phyloP scores from a whole-genome alignment of 148 eudicot genomes.

The Vaccinium corymbosum region DNA sequence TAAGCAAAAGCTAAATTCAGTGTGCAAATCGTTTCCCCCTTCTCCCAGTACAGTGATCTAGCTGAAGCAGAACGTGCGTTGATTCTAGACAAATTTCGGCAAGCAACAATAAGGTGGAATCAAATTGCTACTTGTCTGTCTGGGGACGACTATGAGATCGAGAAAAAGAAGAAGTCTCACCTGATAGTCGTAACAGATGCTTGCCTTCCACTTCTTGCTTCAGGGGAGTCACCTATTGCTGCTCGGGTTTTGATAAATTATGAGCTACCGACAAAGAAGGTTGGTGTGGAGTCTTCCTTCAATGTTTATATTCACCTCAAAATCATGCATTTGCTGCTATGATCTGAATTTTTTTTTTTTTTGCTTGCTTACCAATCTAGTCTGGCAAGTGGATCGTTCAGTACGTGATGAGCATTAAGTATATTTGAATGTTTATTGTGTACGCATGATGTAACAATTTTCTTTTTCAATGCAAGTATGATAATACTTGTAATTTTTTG shows the following conservation, averaged over 20 bases:
- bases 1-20: slow-evolving; percentile 1
- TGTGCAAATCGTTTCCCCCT: slow-evolving; percentile 8
- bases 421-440: background rate
- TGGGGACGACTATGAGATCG: slow-evolving; percentile 35
- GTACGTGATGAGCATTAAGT: no score
- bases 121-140: slow-evolving; percentile 29
- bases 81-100: slow-evolving; percentile 59
- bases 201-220: slow-evolving; percentile 70
- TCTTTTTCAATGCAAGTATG: background rate
- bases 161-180: slow-evolving; percentile 60
- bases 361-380: background rate
- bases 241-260: slow-evolving; percentile 77
- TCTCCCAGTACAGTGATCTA: slow-evolving; percentile 84
- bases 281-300: slow-evolving; percentile 8
- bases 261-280: slow-evolving; percentile 86
- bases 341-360: background rate
- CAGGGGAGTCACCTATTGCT: slow-evolving; percentile 66
- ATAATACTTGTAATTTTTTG: background rate
- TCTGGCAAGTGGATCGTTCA: background rate
- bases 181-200: slow-evolving; percentile 83
- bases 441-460: background rate
- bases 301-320: background rate
- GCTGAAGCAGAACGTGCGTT: slow-evolving; percentile 68
- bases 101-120: slow-evolving; percentile 60
- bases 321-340: background rate